Evolutionary conservation across 1,139 yeast genomes (phyloP), one percentile per base, ranked within the genome.

Genomic region (Blastobotrys petasosporus): DNA sequence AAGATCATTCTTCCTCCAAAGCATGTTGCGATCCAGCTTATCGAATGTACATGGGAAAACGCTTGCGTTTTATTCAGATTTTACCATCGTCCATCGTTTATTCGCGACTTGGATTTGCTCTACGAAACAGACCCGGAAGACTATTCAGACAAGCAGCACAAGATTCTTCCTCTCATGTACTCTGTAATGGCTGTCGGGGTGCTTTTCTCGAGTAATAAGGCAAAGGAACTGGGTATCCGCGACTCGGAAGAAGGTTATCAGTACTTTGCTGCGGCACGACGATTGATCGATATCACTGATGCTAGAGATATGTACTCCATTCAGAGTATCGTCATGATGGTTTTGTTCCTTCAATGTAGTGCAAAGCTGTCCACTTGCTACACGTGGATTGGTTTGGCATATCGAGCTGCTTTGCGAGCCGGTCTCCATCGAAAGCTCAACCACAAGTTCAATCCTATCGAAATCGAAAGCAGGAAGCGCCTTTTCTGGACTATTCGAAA

Each of bases 331-430:
- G 73, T 76, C 50, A 74, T 75, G 74, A 62, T 76, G 66, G 64
- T 85, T 47, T 73, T 88, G 56, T 88, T 87, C 61, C 69, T 88
- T 46, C 96, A 88, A 66, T 87, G 96, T 62, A 84, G 95, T 2
- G 95, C 96, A 1, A 73, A 95, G 51, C 70, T 90, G 48, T 83
- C 95, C 0, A 86, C 95, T 0, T 88, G 97, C 65, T 88, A 88
- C 63, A 82, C 95, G 0, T 88, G 86, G 63, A 85, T 87, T 54
- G 96, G 97, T n/a, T 83, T 86, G 44, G 97, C 95, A 0, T 68
- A 88, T 57, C 72, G 97, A 60, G 82, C 92, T 43, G 95, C 95
- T 0, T 67, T 88, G 44, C 76, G 94, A 54, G 94, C 87, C 59
- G 97, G 97, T 1, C 70, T 86, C 32, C 97, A 88, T 63, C 72